Percentiles rank a stretch among this genome's conserved stretches.
These are phyloP conservation scores for Ricinus communis DNA, from an alignment of 345 rosid genomes.

Conservation along the genomic window DNA sequence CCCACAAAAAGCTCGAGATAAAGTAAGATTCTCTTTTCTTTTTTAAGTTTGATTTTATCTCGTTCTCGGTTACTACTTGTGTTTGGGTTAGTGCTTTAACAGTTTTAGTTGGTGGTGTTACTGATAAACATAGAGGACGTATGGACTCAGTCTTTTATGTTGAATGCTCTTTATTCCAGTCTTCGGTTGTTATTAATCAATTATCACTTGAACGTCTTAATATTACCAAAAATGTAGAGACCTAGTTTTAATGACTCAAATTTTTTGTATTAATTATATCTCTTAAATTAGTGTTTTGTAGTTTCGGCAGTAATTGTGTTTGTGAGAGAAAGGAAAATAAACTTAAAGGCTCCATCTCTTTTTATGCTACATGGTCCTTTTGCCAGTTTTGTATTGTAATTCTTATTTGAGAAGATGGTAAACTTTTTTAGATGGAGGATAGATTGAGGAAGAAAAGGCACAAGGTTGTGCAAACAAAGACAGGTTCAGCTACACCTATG, in stretches of 20 bases:
- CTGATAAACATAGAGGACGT: background rate
- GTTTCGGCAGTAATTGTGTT: too few relatives aligned
- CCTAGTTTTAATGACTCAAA: too few relatives aligned
- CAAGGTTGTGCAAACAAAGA: constrained; percentile 75
- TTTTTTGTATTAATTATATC: too few relatives aligned
- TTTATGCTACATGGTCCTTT: too few relatives aligned
- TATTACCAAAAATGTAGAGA: too few relatives aligned
- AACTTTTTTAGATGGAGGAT: constrained; percentile 70
- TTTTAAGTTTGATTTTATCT: background rate
- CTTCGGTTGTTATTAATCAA: too few relatives aligned
- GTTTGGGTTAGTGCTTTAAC: background rate
- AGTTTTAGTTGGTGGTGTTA: background rate
- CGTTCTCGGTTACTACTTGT: background rate
- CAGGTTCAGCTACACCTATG: constrained; percentile 74
- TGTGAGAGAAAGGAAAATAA: too few relatives aligned
- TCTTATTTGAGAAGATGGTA: constrained; percentile 9
- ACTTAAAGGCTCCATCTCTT: too few relatives aligned
- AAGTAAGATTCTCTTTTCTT: constrained; percentile 39
- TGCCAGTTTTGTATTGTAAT: background rate
- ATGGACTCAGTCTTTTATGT: background rate
- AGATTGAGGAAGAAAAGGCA: constrained; percentile 80
- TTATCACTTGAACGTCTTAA: too few relatives aligned
- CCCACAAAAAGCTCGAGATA: constrained; percentile 71
- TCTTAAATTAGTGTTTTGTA: too few relatives aligned
- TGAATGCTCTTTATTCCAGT: background rate